Conservation (phyloP, 2,329 filamentous ascomycete genomes). For the Colletotrichum chlorophyti region DNA sequence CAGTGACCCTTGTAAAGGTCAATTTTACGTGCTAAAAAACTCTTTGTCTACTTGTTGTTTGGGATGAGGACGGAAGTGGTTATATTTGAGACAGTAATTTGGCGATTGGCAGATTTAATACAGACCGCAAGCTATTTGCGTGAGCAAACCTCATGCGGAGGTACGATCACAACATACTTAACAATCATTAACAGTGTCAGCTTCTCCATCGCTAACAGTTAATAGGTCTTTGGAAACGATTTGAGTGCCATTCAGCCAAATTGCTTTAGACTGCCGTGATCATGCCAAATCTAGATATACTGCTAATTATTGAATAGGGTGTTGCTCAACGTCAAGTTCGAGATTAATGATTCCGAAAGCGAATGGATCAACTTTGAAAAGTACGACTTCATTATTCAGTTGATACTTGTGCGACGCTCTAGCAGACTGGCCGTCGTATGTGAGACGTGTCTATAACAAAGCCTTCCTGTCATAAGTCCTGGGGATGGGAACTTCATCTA, state of each 20-base stretch:
- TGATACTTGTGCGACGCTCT: conserved; percentile 15
- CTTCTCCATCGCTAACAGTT: too few relatives aligned
- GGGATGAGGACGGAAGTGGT: too few relatives aligned
- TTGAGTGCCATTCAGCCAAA: conserved; percentile 31
- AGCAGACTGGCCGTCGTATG: conserved; percentile 8
- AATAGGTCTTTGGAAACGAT: conserved; percentile 38
- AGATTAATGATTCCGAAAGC: conserved; percentile 69
- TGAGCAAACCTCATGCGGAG: too few relatives aligned
- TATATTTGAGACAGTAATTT: too few relatives aligned
- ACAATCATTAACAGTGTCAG: too few relatives aligned
- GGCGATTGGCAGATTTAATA: too few relatives aligned
- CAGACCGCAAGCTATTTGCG: too few relatives aligned
- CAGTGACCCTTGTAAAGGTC: too few relatives aligned
- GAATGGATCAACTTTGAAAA: conserved; percentile 43
- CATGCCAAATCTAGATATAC: background rate
- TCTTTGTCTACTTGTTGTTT: too few relatives aligned
- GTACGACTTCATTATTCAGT: conserved; percentile 42
- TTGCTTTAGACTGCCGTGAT: background rate
- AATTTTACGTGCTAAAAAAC: too few relatives aligned
- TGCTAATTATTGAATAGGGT: conserved; percentile 39
- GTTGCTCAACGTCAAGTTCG: conserved; percentile 70
- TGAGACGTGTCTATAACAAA: conserved; percentile 34
- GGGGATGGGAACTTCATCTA: conserved; percentile 18
- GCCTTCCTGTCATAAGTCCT: conserved; percentile 40
- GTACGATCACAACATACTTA: too few relatives aligned